phyloP scores from a whole-genome alignment of 495 filamentous ascomycete species.

The Penicillium crystallinum region DNA sequence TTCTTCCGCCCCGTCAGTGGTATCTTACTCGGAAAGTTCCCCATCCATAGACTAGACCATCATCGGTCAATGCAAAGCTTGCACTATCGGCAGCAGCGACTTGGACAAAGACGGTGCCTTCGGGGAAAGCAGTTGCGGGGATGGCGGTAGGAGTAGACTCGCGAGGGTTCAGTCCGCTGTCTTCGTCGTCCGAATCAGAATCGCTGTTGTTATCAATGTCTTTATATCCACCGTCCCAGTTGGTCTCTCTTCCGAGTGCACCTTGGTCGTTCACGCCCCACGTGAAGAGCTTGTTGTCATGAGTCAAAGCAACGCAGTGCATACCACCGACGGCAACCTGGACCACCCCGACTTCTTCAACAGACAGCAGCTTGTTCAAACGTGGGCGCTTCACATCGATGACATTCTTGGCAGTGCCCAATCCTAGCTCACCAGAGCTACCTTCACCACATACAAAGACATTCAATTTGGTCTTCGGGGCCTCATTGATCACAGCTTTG shows the following conservation, averaged over 20 bases:
- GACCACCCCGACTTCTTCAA: constrained; percentile 58
- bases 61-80: constrained; percentile 61
- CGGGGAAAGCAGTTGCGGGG: constrained; percentile 44
- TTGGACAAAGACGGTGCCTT: constrained; percentile 51
- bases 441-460: constrained; percentile 68
- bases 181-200: constrained; percentile 49
- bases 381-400: constrained; percentile 66
- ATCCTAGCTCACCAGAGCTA: constrained; percentile 61
- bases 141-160: constrained; percentile 59
- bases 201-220: constrained; percentile 56
- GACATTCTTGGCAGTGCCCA: constrained; percentile 55
- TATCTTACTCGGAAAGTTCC: constrained; percentile 60
- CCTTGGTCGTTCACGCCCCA: constrained; percentile 70
- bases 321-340: constrained; percentile 60
- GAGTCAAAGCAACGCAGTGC: constrained; percentile 57
- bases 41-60: constrained; percentile 65
- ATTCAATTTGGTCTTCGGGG: constrained; percentile 47
- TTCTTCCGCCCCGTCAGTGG: not conserved
- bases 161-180: constrained; percentile 53
- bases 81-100: constrained; percentile 60
- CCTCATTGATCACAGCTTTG: constrained; percentile 41
- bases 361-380: constrained; percentile 52
- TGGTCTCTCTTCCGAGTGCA: constrained; percentile 57
- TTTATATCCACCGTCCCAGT: constrained; percentile 57
- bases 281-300: constrained; percentile 57